Evolutionary conservation across 306 rosid genomes (phyloP).

Genomic region (Trifolium fragiferum): DNA sequence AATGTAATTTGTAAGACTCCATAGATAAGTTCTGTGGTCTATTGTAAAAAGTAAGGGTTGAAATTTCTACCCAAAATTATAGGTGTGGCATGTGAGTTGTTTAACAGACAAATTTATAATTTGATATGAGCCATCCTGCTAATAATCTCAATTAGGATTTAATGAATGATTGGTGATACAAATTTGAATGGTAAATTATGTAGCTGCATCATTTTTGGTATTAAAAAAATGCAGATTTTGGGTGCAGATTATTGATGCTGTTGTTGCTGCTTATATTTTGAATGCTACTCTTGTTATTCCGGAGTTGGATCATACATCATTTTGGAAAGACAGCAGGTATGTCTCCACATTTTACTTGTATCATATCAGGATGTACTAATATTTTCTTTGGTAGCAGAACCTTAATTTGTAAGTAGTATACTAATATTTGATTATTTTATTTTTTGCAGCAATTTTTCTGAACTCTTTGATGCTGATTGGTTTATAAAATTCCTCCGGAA

Average conservation of each 20-base stretch:
- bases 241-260: constrained; percentile 88
- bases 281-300: constrained; percentile 95
- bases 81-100: neutral
- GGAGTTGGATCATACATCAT: constrained; percentile 83
- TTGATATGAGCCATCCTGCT: constrained; percentile 11
- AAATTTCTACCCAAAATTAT: constrained; percentile 12
- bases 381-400: constrained; percentile 31
- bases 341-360: constrained; percentile 30
- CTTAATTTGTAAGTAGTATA: constrained; percentile 28
- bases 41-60: neutral
- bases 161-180: neutral
- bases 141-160: neutral
- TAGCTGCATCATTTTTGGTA: constrained; percentile 19
- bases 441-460: constrained; percentile 78
- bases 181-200: constrained; percentile 18
- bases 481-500: constrained; percentile 74
- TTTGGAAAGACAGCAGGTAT: constrained; percentile 88
- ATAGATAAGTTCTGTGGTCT: neutral
- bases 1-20: neutral
- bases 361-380: neutral
- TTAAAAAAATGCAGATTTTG: constrained; percentile 30
- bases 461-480: constrained; percentile 78
- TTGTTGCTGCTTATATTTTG: constrained; percentile 85
- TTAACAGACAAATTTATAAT: constrained; percentile 1
- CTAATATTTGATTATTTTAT: neutral